A percentile compares a stretch with the other conserved stretches of the same genome.
Conservation (phyloP, 352 stramenopile species). For the Phytophthora pseudosyringae region DNA sequence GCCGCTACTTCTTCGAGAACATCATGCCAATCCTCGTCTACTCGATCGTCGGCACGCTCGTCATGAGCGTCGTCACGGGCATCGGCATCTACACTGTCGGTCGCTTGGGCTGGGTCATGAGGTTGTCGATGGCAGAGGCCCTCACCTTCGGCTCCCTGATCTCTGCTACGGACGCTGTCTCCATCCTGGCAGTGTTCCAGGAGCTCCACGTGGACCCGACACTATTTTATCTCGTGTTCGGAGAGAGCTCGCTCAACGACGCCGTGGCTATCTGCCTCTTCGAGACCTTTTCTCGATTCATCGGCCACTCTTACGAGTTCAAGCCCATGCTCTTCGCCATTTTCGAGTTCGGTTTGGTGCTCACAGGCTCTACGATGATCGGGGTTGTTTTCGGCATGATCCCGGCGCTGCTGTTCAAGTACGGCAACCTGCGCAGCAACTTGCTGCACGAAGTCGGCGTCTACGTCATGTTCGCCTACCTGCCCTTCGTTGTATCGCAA, state of each 20-base stretch:
- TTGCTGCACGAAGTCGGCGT: constrained; percentile 89
- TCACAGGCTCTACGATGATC: constrained; percentile 89
- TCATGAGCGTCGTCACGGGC: constrained; percentile 89
- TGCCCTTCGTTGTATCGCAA: constrained; percentile 79
- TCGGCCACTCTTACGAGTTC: constrained; percentile 87
- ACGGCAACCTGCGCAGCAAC: constrained; percentile 88
- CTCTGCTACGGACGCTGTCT: constrained; percentile 94
- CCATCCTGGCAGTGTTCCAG: constrained; percentile 92
- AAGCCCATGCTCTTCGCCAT: constrained; percentile 79
- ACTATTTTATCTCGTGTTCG: constrained; percentile 96
- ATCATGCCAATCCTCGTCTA: constrained; percentile 91
- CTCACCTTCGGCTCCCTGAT: constrained; percentile 94
- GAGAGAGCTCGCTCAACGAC: constrained; percentile 95
- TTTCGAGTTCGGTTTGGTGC: constrained; percentile 92
- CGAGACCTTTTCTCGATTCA: constrained; percentile 92
- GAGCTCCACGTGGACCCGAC: constrained; percentile 90
- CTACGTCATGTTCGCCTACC: constrained; percentile 89
- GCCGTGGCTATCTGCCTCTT: constrained; percentile 95
- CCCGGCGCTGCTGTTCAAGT: constrained; percentile 90
- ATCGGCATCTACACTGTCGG: constrained; percentile 77
- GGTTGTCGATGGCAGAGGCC: constrained; percentile 87
- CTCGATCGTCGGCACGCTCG: constrained; percentile 90
- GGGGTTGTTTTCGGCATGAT: constrained; percentile 87
- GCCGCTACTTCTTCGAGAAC: constrained; percentile 93
- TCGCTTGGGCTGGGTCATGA: constrained; percentile 66